phyloP scores from a whole-genome alignment of 129 eudicot genomes.

The Sambucus nigra region DNA sequence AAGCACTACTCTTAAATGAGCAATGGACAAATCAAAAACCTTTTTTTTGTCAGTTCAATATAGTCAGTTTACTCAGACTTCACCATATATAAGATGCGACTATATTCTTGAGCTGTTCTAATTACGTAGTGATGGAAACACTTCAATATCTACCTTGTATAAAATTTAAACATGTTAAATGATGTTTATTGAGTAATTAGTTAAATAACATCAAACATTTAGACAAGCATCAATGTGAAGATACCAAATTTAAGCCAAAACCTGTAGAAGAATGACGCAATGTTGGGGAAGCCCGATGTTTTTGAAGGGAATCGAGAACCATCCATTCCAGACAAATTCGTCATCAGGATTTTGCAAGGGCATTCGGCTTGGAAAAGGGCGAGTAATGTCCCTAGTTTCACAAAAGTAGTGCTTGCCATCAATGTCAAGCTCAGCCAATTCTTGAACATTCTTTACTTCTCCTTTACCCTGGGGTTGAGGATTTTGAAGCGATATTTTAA shows the following conservation, averaged over 20 bases:
- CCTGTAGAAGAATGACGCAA: conserved; percentile 87
- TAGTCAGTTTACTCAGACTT: too few relatives aligned
- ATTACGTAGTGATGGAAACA: not conserved
- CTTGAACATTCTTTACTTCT: conserved; percentile 80
- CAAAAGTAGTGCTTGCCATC: conserved; percentile 93
- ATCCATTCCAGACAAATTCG: conserved; percentile 93
- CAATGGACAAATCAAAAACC: too few relatives aligned
- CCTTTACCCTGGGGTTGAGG: conserved; percentile 91
- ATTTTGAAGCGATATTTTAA: conserved; percentile 65
- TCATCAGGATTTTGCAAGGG: conserved; percentile 68
- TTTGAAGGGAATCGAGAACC: conserved; percentile 77
- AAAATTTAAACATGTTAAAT: not conserved
- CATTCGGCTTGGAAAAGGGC: conserved; percentile 84
- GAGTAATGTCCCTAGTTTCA: conserved; percentile 80
- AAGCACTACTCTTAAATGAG: too few relatives aligned
- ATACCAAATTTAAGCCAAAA: conserved; percentile 21
- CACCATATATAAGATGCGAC: too few relatives aligned
- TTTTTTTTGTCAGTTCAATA: too few relatives aligned
- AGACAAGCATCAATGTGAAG: conserved; percentile 11
- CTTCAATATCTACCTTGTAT: not conserved
- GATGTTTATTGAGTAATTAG: not conserved
- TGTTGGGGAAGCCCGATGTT: conserved; percentile 76
- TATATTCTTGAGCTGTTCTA: not conserved
- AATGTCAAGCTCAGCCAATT: conserved; percentile 76
- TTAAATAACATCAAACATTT: not conserved